phyloP scores from a whole-genome alignment of 257 asterid species.

The Nicotiana tabacum region DNA sequence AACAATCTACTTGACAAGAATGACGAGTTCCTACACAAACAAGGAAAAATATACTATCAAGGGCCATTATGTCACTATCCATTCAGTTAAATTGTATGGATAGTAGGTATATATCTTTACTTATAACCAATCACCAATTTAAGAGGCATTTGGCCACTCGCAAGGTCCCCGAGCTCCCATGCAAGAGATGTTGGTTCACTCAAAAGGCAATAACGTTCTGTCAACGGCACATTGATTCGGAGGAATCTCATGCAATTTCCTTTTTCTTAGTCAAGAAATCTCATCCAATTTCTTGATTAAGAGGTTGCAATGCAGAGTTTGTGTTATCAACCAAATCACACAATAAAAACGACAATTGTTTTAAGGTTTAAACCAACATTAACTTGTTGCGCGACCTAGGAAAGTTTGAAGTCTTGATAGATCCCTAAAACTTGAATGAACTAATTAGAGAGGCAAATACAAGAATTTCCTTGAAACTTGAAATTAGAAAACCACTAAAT shows the following conservation, averaged over 20 bases:
- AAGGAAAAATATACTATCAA: background rate
- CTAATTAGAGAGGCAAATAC: constrained; percentile 4
- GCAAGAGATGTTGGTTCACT: background rate
- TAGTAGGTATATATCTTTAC: background rate
- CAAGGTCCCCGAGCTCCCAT: background rate
- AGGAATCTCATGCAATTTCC: background rate
- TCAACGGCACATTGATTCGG: background rate
- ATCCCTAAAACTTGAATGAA: background rate
- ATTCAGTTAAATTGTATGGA: background rate
- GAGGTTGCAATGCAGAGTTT: background rate
- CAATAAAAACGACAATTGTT: background rate
- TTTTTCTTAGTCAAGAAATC: background rate
- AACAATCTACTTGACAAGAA: background rate
- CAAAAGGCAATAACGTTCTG: background rate
- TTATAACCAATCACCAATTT: background rate
- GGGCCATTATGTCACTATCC: background rate
- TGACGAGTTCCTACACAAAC: background rate
- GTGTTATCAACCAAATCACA: background rate
- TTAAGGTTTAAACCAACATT: background rate
- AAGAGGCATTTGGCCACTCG: background rate
- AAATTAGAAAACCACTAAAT: background rate
- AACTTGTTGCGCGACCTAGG: background rate
- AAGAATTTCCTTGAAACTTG: background rate
- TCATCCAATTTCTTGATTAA: background rate
- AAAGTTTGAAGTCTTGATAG: background rate